phyloP scores from a whole-genome alignment of 1,284 basidiomycete genomes.

The Lentinula novae-zelandiae region DNA sequence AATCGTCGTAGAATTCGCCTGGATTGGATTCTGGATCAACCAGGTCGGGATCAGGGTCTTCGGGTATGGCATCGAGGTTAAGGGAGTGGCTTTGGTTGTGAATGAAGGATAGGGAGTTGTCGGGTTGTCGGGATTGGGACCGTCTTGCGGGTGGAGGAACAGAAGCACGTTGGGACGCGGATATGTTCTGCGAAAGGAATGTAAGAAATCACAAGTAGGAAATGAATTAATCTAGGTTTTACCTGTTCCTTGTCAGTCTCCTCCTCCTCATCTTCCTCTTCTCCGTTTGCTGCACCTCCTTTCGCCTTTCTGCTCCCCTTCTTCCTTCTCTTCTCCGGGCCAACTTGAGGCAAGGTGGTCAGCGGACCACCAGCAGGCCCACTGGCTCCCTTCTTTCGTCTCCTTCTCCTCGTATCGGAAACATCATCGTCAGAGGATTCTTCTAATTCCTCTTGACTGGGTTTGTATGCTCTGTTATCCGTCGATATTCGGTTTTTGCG shows the following conservation, averaged over 20 bases:
- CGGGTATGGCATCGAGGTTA: slow-evolving; percentile 55
- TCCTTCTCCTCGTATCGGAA: slow-evolving; percentile 33
- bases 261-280: slow-evolving; percentile 24
- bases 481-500: slow-evolving; percentile 60
- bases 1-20: background rate
- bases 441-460: slow-evolving; percentile 60
- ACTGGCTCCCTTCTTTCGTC: slow-evolving; percentile 51
- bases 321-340: slow-evolving; percentile 48
- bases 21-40: slow-evolving; percentile 3
- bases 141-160: slow-evolving; percentile 26
- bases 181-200: slow-evolving; percentile 26
- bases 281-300: slow-evolving; percentile 26
- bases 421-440: slow-evolving; percentile 42
- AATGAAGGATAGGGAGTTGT: slow-evolving; percentile 9
- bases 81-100: slow-evolving; percentile 21
- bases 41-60: slow-evolving; percentile 43
- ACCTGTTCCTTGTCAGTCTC: slow-evolving; percentile 35
- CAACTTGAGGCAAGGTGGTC: slow-evolving; percentile 61
- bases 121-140: slow-evolving; percentile 27
- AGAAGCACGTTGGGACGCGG: slow-evolving; percentile 32
- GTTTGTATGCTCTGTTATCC: slow-evolving; percentile 78
- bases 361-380: slow-evolving; percentile 51
- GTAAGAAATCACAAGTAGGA: background rate
- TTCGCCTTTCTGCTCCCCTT: slow-evolving; percentile 26
- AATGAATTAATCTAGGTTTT: slow-evolving; percentile 11